Conservation (phyloP, 2,329 filamentous ascomycete genomes). For the Elsinoe perseae region DNA sequence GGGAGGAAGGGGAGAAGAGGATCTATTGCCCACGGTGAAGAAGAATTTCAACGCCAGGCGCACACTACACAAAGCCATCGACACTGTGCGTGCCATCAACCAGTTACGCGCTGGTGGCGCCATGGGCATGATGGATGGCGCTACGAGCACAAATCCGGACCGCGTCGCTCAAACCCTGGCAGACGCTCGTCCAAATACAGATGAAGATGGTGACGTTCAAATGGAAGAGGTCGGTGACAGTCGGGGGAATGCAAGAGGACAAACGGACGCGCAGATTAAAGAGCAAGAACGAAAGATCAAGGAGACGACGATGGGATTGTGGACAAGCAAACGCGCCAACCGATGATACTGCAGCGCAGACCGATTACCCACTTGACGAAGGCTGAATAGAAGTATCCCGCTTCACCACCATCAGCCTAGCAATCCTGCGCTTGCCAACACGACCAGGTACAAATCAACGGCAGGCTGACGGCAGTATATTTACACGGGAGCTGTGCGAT, state of each 20-base stretch:
- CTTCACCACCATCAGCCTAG: not conserved
- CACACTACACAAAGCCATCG: slow-evolving; percentile 59
- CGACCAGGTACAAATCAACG: not conserved
- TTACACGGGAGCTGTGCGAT: not conserved
- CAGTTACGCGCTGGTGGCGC: slow-evolving; percentile 54
- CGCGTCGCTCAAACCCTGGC: slow-evolving; percentile 19
- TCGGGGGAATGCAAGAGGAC: slow-evolving; percentile 51
- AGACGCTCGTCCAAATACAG: slow-evolving; percentile 22
- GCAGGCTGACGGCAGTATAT: not conserved
- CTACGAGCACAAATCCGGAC: slow-evolving; percentile 48
- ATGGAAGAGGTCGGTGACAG: slow-evolving; percentile 47
- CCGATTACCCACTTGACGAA: not conserved
- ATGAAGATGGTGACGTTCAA: slow-evolving; percentile 24
- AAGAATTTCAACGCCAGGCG: slow-evolving; percentile 63
- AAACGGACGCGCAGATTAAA: slow-evolving; percentile 34
- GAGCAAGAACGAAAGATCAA: slow-evolving; percentile 43
- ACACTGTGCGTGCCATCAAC: slow-evolving; percentile 61
- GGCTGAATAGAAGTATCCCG: not conserved
- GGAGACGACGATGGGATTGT: slow-evolving; percentile 52
- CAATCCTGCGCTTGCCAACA: not conserved
- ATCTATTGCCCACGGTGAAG: slow-evolving; percentile 58
- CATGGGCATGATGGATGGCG: slow-evolving; percentile 55
- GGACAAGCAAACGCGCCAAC: slow-evolving; percentile 30
- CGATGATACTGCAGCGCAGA: not conserved
- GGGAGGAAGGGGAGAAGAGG: slow-evolving; percentile 41